Base-by-base conservation (phyloP, 2,329 filamentous ascomycete species). In the Xylaria sp. region DNA sequence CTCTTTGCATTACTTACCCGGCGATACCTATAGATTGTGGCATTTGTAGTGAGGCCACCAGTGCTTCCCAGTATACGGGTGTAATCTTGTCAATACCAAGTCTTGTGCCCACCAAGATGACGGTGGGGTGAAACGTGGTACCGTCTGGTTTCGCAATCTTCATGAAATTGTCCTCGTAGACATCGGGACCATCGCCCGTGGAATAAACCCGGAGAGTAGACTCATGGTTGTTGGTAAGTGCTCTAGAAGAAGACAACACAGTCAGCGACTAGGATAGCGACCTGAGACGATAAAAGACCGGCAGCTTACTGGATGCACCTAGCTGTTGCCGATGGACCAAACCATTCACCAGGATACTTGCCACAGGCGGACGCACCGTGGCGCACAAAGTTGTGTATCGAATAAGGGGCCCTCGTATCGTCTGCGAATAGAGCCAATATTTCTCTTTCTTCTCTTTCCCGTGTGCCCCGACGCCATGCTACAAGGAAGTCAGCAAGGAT, bases 291-390 rank as follows among this genome's bases (percentile, higher is more conserved):
- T 5, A 19, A n/a, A 37, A 39, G 39, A 7, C 19, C 10, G 19
- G 52, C 30, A 51, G 76, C 89, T 73, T 78, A 95, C 92, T 94
- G 88, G 66, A 99, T 97, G 73, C 94, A 97, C 59, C 88, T 86
- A 52, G 94, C 92, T 8, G 94, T 95, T 5, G 94, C 94, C 16
- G 92, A 97, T n/a, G 94, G 94, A 0, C 94, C 94, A 75, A 99
- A 99, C 94, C 94, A 99, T 75, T 97, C 91, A 44, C 94, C 94
- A 0, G 94, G 94, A 70, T 95, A 90, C 75, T 96, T 97, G 3
- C 91, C 92, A 74, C 94, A 99, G 2, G 89, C 88, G 42, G 83
- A 80, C 23, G 92, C 92, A 16, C 94, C 94, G 68, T 96, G 89
- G 56, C 87, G 81, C 42, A 99, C 94, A 70, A 99, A 99, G 63